A percentile compares a stretch with the other conserved stretches of the same genome.
Evolutionary conservation across 2,329 filamentous ascomycete species (phyloP).

Genomic region (Leptodontidium sp.): DNA sequence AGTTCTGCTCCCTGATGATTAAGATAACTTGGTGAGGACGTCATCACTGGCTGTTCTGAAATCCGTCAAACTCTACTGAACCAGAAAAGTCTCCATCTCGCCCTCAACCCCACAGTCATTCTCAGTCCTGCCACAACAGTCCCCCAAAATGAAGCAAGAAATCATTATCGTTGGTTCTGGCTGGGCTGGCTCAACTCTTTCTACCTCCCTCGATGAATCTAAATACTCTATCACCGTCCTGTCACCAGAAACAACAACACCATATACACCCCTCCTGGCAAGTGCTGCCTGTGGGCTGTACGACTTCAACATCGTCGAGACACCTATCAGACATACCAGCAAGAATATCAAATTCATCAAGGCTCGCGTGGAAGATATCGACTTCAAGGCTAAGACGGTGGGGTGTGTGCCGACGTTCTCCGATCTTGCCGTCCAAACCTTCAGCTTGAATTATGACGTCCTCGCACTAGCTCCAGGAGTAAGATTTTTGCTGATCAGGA

Average conservation of each 20-base stretch:
- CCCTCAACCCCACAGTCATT: too few species aligned
- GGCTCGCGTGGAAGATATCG: constrained; percentile 6
- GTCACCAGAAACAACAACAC: constrained; percentile 52
- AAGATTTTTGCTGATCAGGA: neutral
- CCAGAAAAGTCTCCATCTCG: neutral
- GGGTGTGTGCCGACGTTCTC: constrained; percentile 6
- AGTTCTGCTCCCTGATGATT: neutral
- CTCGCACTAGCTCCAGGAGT: constrained; percentile 6
- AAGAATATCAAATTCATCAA: constrained; percentile 14
- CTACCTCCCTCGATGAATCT: constrained; percentile 41
- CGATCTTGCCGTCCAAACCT: neutral
- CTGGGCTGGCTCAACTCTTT: constrained; percentile 18
- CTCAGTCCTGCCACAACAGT: too few species aligned
- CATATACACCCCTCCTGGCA: constrained; percentile 53
- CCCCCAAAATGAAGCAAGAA: constrained; percentile 14
- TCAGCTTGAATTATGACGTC: constrained; percentile 7
- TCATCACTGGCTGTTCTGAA: neutral
- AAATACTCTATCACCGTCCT: constrained; percentile 52
- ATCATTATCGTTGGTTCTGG: constrained; percentile 49
- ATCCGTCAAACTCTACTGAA: neutral
- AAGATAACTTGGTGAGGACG: constrained; percentile 1
- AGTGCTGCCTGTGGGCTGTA: constrained; percentile 17
- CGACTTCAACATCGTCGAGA: constrained; percentile 16
- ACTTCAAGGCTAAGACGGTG: constrained; percentile 4
- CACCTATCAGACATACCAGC: constrained; percentile 7